Conservation (phyloP, 495 filamentous ascomycete genomes). For the Aspergillus cavernicola region DNA sequence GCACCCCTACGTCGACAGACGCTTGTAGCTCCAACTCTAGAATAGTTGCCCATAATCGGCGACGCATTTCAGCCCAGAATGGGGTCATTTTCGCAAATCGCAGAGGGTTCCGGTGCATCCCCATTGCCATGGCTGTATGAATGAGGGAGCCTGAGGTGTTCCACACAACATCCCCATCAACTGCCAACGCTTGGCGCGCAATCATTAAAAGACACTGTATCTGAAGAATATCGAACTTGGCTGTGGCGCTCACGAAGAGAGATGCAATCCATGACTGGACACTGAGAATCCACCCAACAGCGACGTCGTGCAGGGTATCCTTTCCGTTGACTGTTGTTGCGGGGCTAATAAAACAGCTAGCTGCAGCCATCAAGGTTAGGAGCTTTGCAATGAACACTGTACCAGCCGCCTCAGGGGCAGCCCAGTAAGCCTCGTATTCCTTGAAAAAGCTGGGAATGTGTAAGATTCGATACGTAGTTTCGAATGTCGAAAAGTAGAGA, state of each 20-base stretch:
- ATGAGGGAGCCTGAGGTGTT: slow-evolving; percentile 51
- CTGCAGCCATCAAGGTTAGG: slow-evolving; percentile 52
- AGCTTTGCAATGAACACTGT: slow-evolving; percentile 43
- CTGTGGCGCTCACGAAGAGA: slow-evolving; percentile 48
- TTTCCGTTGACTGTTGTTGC: slow-evolving; percentile 21
- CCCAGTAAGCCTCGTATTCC: slow-evolving; percentile 53
- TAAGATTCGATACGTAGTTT: slow-evolving; percentile 54
- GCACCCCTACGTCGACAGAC: slow-evolving; percentile 52
- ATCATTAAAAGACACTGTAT: slow-evolving; percentile 53
- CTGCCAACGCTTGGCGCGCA: slow-evolving; percentile 46
- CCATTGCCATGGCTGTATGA: slow-evolving; percentile 55
- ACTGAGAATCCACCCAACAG: slow-evolving; percentile 50
- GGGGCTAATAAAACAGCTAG: slow-evolving; percentile 41
- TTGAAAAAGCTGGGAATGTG: slow-evolving; percentile 54
- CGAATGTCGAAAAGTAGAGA: slow-evolving; percentile 54
- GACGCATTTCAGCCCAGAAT: slow-evolving; percentile 52
- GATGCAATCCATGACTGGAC: slow-evolving; percentile 54
- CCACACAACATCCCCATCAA: slow-evolving; percentile 55
- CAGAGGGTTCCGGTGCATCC: slow-evolving; percentile 56
- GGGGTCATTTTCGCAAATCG: slow-evolving; percentile 44
- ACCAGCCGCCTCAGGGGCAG: slow-evolving; percentile 27
- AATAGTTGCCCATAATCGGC: slow-evolving; percentile 61
- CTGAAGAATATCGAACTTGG: slow-evolving; percentile 49
- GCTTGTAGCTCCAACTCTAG: slow-evolving; percentile 57
- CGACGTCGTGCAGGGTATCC: slow-evolving; percentile 28